These are phyloP conservation scores for Pulveroboletus sp. DNA, from an alignment of 768 basidiomycete species.

Conservation along the genomic window DNA sequence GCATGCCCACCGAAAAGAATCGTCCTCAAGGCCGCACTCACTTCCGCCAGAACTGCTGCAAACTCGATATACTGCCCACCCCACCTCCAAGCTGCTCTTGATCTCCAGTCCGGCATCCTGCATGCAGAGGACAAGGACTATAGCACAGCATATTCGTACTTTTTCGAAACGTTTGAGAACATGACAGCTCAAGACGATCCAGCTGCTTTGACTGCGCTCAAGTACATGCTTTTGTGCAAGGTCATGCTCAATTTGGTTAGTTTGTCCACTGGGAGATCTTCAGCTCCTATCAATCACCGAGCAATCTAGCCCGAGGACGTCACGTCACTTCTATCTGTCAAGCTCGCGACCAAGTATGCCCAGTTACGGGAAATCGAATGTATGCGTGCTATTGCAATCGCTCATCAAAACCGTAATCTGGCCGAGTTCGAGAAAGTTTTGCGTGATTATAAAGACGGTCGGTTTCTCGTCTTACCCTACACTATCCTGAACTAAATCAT, in stretches of 20 bases:
- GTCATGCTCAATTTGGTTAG: constrained; percentile 93
- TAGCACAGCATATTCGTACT: constrained; percentile 94
- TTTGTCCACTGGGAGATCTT: constrained; percentile 8
- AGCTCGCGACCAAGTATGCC: constrained; percentile 84
- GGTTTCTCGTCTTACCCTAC: constrained; percentile 10
- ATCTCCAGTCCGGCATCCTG: constrained; percentile 73
- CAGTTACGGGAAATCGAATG: constrained; percentile 87
- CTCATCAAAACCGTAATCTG: constrained; percentile 88
- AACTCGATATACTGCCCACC: constrained; percentile 94
- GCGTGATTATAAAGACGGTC: constrained; percentile 79
- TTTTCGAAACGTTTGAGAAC: constrained; percentile 95
- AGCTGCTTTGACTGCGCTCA: constrained; percentile 74
- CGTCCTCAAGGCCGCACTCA: constrained; percentile 64
- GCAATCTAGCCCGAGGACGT: constrained; percentile 83
- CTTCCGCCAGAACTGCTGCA: constrained; percentile 87
- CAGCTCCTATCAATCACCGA: neutral
- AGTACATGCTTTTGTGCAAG: constrained; percentile 98
- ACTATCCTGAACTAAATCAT: neutral
- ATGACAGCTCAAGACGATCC: constrained; percentile 73
- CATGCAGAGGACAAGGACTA: constrained; percentile 99
- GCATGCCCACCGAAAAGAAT: neutral
- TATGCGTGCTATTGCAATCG: constrained; percentile 91
- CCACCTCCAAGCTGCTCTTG: constrained; percentile 54
- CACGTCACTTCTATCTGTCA: constrained; percentile 76
- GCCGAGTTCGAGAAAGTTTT: constrained; percentile 86